phyloP scores from a whole-genome alignment of 1,284 basidiomycete genomes.

The Ceratobasidium sp. region DNA sequence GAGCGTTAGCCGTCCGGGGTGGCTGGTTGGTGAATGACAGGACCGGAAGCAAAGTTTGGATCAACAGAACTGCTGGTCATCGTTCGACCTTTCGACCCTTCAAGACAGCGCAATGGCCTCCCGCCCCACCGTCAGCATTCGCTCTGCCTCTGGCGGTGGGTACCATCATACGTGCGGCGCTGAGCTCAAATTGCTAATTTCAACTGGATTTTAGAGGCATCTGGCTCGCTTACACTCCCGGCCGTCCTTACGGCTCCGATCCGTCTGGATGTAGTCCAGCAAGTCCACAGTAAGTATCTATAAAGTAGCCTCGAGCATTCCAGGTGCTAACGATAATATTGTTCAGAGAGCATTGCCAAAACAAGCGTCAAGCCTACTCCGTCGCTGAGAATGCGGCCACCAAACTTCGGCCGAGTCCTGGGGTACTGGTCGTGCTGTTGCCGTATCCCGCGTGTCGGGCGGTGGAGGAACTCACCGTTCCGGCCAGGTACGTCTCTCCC shows the following conservation, averaged over 20 bases:
- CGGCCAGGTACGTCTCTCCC: conserved; percentile 81
- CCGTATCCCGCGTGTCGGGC: conserved; percentile 99
- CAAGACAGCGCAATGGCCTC: conserved; percentile 76
- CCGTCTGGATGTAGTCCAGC: conserved; percentile 96
- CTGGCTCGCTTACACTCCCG: conserved; percentile 90
- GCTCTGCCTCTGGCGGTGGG: conserved; percentile 75
- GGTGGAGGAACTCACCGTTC: conserved; percentile 99
- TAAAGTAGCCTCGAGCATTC: not conserved
- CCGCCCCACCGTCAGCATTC: conserved; percentile 87
- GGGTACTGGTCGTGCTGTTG: conserved; percentile 99
- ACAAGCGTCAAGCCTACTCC: conserved; percentile 97
- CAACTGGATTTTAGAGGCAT: conserved; percentile 68
- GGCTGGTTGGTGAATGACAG: not conserved
- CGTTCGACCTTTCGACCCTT: conserved; percentile 42
- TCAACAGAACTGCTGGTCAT: conserved; percentile 8
- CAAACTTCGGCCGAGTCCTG: conserved; percentile 99
- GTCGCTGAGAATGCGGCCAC: conserved; percentile 99
- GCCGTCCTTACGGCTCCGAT: conserved; percentile 98
- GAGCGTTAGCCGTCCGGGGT: not conserved
- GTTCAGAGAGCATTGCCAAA: conserved; percentile 97
- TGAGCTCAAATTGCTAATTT: not conserved
- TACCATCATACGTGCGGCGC: conserved; percentile 30
- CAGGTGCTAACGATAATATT: not conserved
- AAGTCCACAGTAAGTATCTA: conserved; percentile 93
- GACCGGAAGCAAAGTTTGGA: conserved; percentile 36